Conservation (phyloP, 306 rosid species). For the Quercus wislizeni region DNA sequence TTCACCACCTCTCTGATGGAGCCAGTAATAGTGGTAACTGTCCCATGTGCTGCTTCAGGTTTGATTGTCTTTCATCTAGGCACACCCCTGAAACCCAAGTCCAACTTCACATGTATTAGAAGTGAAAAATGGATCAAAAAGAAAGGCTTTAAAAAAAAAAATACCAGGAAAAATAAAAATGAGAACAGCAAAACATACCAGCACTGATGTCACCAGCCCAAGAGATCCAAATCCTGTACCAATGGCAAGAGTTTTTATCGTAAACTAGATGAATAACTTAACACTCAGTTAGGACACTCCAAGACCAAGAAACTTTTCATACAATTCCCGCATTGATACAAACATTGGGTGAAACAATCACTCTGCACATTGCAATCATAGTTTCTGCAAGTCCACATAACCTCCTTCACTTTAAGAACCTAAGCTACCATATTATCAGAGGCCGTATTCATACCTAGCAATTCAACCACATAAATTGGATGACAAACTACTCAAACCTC, state of each 20-base stretch:
- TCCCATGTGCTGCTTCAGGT: conserved; percentile 99
- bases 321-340: neutral
- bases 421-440: conserved; percentile 98
- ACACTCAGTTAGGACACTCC: neutral
- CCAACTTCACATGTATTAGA: neutral
- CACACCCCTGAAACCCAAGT: conserved; percentile 75
- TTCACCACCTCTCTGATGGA: conserved; percentile 97
- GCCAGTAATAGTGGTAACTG: conserved; percentile 92
- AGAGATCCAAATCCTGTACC: conserved; percentile 87
- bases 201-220: conserved; percentile 95
- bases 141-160: neutral
- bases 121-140: neutral
- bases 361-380: conserved; percentile 99
- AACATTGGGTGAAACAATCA: conserved; percentile 95
- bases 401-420: conserved; percentile 95
- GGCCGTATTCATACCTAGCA: conserved; percentile 90
- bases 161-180: neutral
- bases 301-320: neutral
- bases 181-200: conserved; percentile 51
- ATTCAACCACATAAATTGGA: conserved; percentile 21
- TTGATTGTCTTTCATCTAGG: conserved; percentile 96
- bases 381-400: conserved; percentile 99
- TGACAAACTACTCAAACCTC: conserved; percentile 5
- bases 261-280: neutral
- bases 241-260: conserved; percentile 20